phyloP scores from a whole-genome alignment of 495 filamentous ascomycete species.

The Tirmania nivea region DNA sequence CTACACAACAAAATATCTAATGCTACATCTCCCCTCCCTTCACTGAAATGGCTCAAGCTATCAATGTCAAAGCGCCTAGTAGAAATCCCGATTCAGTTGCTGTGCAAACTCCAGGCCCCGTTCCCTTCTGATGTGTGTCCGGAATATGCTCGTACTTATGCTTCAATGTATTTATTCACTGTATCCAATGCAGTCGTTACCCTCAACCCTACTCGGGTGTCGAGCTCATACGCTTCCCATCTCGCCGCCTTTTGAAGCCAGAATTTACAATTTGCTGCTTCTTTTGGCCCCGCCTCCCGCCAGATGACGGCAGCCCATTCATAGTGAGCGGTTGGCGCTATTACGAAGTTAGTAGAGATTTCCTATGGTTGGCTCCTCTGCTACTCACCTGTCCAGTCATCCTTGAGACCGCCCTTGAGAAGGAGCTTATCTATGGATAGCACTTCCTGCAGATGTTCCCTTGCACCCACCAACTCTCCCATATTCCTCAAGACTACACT shows the following conservation, averaged over 20 bases:
- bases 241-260: slow-evolving; percentile 37
- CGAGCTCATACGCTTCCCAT: slow-evolving; percentile 74
- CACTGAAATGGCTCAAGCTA: too few species aligned
- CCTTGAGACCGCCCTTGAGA: slow-evolving; percentile 53
- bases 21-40: too few species aligned
- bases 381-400: slow-evolving; percentile 42
- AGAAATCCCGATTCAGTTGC: too few species aligned
- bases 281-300: slow-evolving; percentile 22
- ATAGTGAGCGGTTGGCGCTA: slow-evolving; percentile 58
- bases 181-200: slow-evolving; percentile 63
- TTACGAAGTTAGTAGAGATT: neutral
- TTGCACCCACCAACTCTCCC: slow-evolving; percentile 39
- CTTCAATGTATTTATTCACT: slow-evolving; percentile 22
- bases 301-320: slow-evolving; percentile 72
- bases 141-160: neutral
- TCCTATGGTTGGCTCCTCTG: neutral
- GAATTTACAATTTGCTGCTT: slow-evolving; percentile 10
- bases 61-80: neutral
- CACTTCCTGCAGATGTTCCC: slow-evolving; percentile 34
- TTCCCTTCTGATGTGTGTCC: too few species aligned
- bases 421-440: slow-evolving; percentile 34
- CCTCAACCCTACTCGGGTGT: slow-evolving; percentile 66
- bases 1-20: too few species aligned
- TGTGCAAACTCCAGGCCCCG: too few species aligned
- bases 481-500: slow-evolving; percentile 45